Conservation (phyloP, 2,329 filamentous ascomycete genomes). For the Ceratocystis cacaofunesta region DNA sequence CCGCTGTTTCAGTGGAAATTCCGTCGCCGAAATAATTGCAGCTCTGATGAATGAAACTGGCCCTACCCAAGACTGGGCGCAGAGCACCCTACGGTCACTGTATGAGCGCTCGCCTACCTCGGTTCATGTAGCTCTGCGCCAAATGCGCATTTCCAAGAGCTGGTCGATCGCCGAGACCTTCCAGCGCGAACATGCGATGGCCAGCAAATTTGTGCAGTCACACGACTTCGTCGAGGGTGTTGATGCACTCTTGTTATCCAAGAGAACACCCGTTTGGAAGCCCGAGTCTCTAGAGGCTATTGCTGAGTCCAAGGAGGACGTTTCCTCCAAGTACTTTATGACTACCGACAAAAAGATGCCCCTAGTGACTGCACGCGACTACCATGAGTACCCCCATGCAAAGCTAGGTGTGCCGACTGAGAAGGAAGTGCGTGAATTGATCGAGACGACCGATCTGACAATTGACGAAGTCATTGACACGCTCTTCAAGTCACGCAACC, state of each 20-base stretch:
- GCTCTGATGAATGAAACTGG: conserved; percentile 41
- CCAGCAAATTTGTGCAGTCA: conserved; percentile 75
- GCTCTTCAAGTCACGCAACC: conserved; percentile 43
- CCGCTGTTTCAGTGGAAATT: conserved; percentile 57
- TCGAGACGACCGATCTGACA: conserved; percentile 29
- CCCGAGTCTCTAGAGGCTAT: conserved; percentile 60
- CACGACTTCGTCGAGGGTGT: conserved; percentile 89
- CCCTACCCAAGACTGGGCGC: conserved; percentile 56
- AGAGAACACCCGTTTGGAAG: conserved; percentile 53
- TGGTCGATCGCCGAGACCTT: conserved; percentile 84
- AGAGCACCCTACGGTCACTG: conserved; percentile 61
- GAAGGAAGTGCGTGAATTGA: conserved; percentile 35
- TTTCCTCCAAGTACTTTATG: conserved; percentile 57
- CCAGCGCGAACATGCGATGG: conserved; percentile 70
- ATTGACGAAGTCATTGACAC: conserved; percentile 45
- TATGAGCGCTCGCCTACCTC: conserved; percentile 69
- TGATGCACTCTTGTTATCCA: neutral
- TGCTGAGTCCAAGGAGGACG: conserved; percentile 27
- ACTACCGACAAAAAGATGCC: conserved; percentile 30
- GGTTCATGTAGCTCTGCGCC: conserved; percentile 67
- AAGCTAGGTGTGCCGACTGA: conserved; percentile 62
- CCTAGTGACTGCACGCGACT: conserved; percentile 44
- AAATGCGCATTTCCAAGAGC: conserved; percentile 58
- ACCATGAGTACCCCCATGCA: conserved; percentile 56
- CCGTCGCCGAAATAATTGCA: conserved; percentile 52